phyloP scores from a whole-genome alignment of 2,329 filamentous ascomycete genomes.

The Lachnum nothofagi region DNA sequence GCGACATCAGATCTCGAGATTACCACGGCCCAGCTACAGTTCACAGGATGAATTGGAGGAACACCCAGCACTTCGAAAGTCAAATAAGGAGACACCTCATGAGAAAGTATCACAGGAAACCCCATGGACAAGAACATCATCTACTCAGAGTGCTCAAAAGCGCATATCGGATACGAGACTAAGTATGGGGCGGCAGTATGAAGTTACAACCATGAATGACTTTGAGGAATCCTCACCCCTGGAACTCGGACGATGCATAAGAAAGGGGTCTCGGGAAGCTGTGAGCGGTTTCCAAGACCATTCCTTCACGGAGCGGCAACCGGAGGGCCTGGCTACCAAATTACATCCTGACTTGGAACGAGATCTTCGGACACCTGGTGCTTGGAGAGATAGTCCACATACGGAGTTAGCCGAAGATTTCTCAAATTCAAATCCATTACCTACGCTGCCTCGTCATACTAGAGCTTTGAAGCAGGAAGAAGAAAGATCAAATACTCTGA shows the following conservation, averaged over 20 bases:
- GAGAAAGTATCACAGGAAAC: neutral
- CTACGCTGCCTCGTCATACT: neutral
- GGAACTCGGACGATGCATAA: neutral
- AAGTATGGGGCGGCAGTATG: neutral
- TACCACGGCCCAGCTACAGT: too few species aligned
- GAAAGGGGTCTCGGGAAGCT: neutral
- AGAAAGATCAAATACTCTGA: neutral
- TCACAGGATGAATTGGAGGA: neutral
- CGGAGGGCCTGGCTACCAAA: slow-evolving; percentile 7
- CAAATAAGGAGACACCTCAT: too few species aligned
- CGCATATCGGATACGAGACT: neutral
- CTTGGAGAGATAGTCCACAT: neutral
- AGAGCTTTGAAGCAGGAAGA: neutral
- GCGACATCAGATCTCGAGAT: slow-evolving; percentile 2
- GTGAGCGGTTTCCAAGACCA: neutral
- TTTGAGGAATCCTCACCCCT: neutral
- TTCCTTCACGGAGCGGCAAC: slow-evolving; percentile 9
- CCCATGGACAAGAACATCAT: neutral
- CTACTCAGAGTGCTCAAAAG: neutral
- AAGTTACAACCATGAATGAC: neutral
- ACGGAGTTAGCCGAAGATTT: neutral
- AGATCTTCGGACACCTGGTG: neutral
- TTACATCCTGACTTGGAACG: neutral
- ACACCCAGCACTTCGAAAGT: neutral
- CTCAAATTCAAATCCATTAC: neutral